Conservation (phyloP, 2,329 filamentous ascomycete genomes). For the Aureobasidium sp. region DNA sequence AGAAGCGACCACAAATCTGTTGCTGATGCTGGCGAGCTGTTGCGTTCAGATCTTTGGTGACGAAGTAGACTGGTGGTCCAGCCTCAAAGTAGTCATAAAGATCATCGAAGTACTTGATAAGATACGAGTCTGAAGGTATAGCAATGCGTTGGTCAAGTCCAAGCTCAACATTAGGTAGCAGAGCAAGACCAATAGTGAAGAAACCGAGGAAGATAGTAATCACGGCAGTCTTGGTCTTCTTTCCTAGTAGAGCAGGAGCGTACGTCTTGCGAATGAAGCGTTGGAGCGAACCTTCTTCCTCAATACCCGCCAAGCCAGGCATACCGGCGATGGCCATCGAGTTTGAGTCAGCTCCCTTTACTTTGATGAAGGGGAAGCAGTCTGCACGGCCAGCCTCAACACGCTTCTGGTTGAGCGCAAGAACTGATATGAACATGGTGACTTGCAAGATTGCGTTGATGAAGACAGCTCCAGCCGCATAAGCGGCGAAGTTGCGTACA, state of each 20-base stretch:
- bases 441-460: conserved; percentile 96
- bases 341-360: conserved; percentile 64
- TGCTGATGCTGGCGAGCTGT: conserved; percentile 70
- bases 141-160: conserved; percentile 92
- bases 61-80: conserved; percentile 93
- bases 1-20: conserved; percentile 83
- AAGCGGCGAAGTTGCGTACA: conserved; percentile 93
- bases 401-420: conserved; percentile 82
- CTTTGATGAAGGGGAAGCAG: conserved; percentile 80
- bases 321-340: conserved; percentile 55
- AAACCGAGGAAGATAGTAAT: conserved; percentile 77
- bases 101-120: conserved; percentile 95
- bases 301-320: conserved; percentile 54
- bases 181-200: conserved; percentile 74
- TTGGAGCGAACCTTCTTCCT: conserved; percentile 77
- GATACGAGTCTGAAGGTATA: conserved; percentile 85
- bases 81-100: conserved; percentile 85
- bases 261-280: conserved; percentile 85
- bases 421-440: conserved; percentile 90
- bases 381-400: conserved; percentile 85
- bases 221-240: conserved; percentile 68
- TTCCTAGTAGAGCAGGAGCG: conserved; percentile 71
- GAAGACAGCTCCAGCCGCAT: conserved; percentile 90
- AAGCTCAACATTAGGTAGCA: conserved; percentile 76
- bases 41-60: conserved; percentile 71